phyloP scores from a whole-genome alignment of 305 asterid genomes.

The Caryopteris hybrid region DNA sequence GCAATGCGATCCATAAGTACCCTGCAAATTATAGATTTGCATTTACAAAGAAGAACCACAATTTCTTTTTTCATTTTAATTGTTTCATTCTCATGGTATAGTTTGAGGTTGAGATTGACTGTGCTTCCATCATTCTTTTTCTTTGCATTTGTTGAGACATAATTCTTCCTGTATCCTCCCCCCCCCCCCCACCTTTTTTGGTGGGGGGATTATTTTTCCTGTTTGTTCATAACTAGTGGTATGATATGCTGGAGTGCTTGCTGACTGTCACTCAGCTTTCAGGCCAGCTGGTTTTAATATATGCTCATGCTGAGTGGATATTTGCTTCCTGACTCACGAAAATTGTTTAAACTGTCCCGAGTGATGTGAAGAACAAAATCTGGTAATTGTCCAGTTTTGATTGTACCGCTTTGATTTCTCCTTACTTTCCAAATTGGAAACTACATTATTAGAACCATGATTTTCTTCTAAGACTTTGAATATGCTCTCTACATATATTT shows the following conservation, averaged over 20 bases:
- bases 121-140: not conserved
- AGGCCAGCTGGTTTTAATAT: slow-evolving; percentile 9
- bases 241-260: not conserved
- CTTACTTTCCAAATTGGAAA: not conserved
- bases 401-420: not conserved
- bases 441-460: not conserved
- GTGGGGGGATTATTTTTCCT: not conserved
- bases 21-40: not conserved
- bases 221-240: not conserved
- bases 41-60: not conserved
- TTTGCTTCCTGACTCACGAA: slow-evolving; percentile 29
- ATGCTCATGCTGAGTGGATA: slow-evolving; percentile 20
- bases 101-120: not conserved
- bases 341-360: slow-evolving; percentile 28
- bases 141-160: not conserved
- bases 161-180: not conserved
- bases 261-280: not conserved
- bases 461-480: not conserved
- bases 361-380: slow-evolving; percentile 27
- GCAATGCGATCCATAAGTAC: not conserved
- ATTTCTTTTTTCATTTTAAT: not conserved
- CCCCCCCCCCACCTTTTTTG: not conserved
- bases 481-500: not conserved
- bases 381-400: slow-evolving; percentile 21
- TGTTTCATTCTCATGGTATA: not conserved